A percentile compares a stretch with the other conserved stretches of the same genome.
Conservation (phyloP, 2,329 filamentous ascomycete genomes). For the Claviceps sp. region DNA sequence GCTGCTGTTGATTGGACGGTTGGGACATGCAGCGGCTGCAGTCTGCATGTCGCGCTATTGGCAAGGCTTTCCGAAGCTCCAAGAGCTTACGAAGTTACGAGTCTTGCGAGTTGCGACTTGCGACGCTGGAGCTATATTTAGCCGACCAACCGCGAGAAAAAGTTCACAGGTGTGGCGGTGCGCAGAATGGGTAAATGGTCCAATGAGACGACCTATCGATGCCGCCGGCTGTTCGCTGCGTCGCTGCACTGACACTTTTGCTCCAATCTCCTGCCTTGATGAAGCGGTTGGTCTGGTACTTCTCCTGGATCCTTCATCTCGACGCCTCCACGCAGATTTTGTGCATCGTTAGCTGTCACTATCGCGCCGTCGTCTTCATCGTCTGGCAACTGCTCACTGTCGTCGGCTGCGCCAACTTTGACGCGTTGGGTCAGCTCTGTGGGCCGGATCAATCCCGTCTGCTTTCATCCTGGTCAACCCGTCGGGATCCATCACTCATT, state of each 20-base stretch:
- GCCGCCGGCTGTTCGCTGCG: neutral
- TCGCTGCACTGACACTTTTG: neutral
- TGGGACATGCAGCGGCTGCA: neutral
- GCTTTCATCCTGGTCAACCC: neutral
- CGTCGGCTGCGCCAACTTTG: neutral
- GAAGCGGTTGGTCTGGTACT: neutral
- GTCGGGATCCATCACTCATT: neutral
- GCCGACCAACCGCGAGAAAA: too few species aligned
- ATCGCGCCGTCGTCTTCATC: neutral
- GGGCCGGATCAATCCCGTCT: neutral
- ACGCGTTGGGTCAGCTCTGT: slow-evolving; percentile 1
- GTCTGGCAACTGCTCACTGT: neutral
- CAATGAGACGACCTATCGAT: neutral
- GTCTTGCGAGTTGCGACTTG: neutral
- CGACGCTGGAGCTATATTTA: neutral
- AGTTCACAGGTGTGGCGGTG: too few species aligned
- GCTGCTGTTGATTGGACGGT: neutral
- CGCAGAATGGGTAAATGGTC: neutral
- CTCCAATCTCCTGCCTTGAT: neutral
- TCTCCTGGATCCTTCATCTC: neutral
- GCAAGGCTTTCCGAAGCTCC: neutral
- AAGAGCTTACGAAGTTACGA: neutral
- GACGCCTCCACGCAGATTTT: neutral
- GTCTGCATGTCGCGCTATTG: neutral
- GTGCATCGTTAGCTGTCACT: slow-evolving; percentile 1